These are phyloP conservation scores for Apiosordaria backusii DNA, from an alignment of 495 filamentous ascomycete genomes.

Conservation along the genomic window DNA sequence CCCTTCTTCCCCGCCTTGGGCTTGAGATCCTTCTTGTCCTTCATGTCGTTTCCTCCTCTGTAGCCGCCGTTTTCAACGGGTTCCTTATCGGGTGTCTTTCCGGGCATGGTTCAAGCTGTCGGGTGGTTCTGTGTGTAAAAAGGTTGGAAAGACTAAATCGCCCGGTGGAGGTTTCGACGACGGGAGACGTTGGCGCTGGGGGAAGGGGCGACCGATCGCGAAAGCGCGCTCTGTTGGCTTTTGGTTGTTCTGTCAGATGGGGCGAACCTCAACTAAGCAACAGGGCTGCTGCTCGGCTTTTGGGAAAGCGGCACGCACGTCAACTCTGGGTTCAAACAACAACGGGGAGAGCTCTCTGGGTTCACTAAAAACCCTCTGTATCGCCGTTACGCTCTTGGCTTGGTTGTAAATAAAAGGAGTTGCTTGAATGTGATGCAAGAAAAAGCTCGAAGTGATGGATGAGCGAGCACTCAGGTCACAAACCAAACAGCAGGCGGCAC, in stretches of 20 bases:
- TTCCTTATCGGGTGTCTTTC: conserved; percentile 70
- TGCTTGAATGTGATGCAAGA: conserved; percentile 11
- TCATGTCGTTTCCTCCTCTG: conserved; percentile 76
- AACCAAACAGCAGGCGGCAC: conserved; percentile 31
- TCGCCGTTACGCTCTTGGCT: too few relatives aligned
- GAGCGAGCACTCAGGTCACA: neutral
- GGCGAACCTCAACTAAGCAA: conserved; percentile 10
- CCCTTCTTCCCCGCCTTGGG: conserved; percentile 64
- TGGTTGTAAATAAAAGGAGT: too few relatives aligned
- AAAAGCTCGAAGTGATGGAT: neutral
- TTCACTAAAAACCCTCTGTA: too few relatives aligned
- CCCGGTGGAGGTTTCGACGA: conserved; percentile 25
- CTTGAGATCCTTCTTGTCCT: conserved; percentile 62
- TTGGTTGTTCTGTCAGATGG: conserved; percentile 17
- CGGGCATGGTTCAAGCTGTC: conserved; percentile 49
- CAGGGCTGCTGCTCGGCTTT: too few relatives aligned
- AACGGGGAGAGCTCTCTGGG: too few relatives aligned
- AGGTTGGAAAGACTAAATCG: conserved; percentile 7
- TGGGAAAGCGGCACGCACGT: too few relatives aligned
- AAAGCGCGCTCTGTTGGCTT: conserved; percentile 19
- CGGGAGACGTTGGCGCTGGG: conserved; percentile 21
- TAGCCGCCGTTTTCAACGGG: conserved; percentile 71
- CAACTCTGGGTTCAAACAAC: too few relatives aligned
- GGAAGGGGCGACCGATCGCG: conserved; percentile 17
- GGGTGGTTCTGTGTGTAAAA: conserved; percentile 10